These are phyloP conservation scores for Dothideomycetes sp. DNA, from an alignment of 2,329 filamentous ascomycete species.

Conservation along the genomic window DNA sequence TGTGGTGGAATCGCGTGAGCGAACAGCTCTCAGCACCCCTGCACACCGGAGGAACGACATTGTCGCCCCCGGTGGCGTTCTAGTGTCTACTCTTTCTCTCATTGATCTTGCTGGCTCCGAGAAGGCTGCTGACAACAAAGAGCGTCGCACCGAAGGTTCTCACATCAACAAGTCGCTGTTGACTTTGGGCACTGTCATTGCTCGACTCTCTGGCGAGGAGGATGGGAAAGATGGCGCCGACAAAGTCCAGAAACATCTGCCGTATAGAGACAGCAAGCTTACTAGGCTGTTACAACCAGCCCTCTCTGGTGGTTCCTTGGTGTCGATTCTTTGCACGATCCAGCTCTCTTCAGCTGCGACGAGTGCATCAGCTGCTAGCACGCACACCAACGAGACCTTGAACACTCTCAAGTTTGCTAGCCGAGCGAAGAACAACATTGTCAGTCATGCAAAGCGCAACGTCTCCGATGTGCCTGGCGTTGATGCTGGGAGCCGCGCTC, in stretches of 20 bases:
- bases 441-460: constrained; percentile 90
- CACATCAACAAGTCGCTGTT: constrained; percentile 98
- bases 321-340: constrained; percentile 96
- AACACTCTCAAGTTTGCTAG: constrained; percentile 97
- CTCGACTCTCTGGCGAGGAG: constrained; percentile 76
- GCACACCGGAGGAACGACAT: constrained; percentile 51
- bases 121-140: constrained; percentile 89
- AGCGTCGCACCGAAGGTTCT: constrained; percentile 83
- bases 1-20: constrained; percentile 90
- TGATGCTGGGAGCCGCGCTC: constrained; percentile 73
- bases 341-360: constrained; percentile 56
- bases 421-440: constrained; percentile 92
- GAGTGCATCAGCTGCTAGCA: constrained; percentile 59
- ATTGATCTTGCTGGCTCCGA: constrained; percentile 96
- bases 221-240: constrained; percentile 60
- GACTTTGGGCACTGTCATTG: constrained; percentile 90
- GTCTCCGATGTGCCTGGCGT: constrained; percentile 69
- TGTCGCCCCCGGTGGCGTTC: constrained; percentile 73
- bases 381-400: constrained; percentile 75
- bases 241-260: constrained; percentile 77
- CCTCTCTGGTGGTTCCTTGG: constrained; percentile 82
- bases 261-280: constrained; percentile 95
- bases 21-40: constrained; percentile 44
- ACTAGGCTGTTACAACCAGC: constrained; percentile 87
- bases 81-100: constrained; percentile 86